Conservation (phyloP, 2,329 filamentous ascomycete species). For the Dactylellina cionopaga region DNA sequence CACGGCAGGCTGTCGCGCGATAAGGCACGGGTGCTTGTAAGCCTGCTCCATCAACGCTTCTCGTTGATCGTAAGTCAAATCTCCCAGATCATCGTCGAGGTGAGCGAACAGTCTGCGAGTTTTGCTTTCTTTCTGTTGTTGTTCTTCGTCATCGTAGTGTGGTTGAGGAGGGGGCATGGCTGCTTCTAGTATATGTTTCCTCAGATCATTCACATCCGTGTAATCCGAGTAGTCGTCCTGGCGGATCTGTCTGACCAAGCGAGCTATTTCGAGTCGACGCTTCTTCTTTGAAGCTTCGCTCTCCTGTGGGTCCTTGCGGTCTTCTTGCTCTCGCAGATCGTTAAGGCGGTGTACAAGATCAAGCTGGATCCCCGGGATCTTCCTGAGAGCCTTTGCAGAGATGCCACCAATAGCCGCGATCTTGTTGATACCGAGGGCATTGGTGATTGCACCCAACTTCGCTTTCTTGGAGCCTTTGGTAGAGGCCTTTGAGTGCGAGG, state of each 20-base stretch:
- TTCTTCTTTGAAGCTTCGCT: slow-evolving; percentile 31
- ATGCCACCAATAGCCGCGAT: slow-evolving; percentile 43
- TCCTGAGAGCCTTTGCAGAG: slow-evolving; percentile 30
- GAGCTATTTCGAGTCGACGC: slow-evolving; percentile 33
- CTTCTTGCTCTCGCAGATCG: slow-evolving; percentile 38
- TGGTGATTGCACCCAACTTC: slow-evolving; percentile 40
- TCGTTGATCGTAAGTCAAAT: slow-evolving; percentile 87
- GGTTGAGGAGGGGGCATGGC: slow-evolving; percentile 67
- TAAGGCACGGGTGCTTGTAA: slow-evolving; percentile 88
- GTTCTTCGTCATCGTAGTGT: slow-evolving; percentile 62
- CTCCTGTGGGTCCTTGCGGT: slow-evolving; percentile 3
- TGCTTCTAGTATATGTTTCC: slow-evolving; percentile 68
- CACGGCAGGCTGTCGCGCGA: slow-evolving; percentile 83
- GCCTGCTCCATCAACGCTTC: slow-evolving; percentile 85
- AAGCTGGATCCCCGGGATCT: slow-evolving; percentile 38
- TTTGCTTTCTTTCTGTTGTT: slow-evolving; percentile 71
- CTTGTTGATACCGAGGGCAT: slow-evolving; percentile 43
- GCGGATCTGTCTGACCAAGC: slow-evolving; percentile 58
- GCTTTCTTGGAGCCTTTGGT: slow-evolving; percentile 45
- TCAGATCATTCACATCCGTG: slow-evolving; percentile 65
- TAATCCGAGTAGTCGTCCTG: slow-evolving; percentile 61
- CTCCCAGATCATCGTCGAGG: slow-evolving; percentile 91
- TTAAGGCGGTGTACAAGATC: slow-evolving; percentile 39
- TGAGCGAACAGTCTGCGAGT: slow-evolving; percentile 79
- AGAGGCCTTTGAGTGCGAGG: slow-evolving; percentile 42